A percentile compares a stretch with the other conserved stretches of the same genome.
Conservation (phyloP, 345 rosid genomes). For the Brassica nigra region DNA sequence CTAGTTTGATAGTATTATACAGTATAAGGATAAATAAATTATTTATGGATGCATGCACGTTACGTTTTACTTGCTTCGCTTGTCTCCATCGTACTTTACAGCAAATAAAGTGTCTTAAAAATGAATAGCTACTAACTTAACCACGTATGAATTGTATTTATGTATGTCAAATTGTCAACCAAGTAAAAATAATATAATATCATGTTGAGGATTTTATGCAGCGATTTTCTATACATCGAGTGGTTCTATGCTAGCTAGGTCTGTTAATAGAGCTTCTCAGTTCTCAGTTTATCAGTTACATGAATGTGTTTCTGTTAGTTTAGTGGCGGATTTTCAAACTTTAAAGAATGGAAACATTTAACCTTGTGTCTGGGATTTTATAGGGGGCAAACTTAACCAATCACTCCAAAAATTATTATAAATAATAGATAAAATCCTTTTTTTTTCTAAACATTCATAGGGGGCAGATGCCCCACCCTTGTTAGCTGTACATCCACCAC, state of each 20-base stretch:
- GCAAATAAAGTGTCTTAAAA: background rate
- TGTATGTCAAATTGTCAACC: conserved; percentile 22
- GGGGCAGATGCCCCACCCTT: too few relatives aligned
- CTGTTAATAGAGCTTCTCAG: background rate
- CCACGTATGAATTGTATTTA: conserved; percentile 11
- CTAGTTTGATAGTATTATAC: background rate
- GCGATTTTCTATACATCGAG: conserved; percentile 17
- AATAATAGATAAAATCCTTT: too few relatives aligned
- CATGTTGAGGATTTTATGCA: conserved; percentile 15
- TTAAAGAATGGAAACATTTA: too few relatives aligned
- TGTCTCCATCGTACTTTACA: conserved; percentile 40
- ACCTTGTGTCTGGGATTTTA: too few relatives aligned
- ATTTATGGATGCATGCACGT: conserved; percentile 32
- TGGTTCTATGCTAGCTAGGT: background rate
- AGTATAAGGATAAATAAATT: conserved; percentile 12
- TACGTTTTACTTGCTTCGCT: conserved; percentile 36
- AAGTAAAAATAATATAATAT: conserved; percentile 12
- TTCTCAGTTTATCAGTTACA: background rate
- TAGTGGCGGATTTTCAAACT: too few relatives aligned
- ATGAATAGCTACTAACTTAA: conserved; percentile 11
- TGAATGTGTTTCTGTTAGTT: background rate
- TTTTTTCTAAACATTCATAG: too few relatives aligned
- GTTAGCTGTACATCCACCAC: too few relatives aligned
- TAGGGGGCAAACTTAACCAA: too few relatives aligned
- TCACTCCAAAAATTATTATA: too few relatives aligned